phyloP scores from a whole-genome alignment of 2,329 filamentous ascomycete genomes.

The Cercospora sp. region DNA sequence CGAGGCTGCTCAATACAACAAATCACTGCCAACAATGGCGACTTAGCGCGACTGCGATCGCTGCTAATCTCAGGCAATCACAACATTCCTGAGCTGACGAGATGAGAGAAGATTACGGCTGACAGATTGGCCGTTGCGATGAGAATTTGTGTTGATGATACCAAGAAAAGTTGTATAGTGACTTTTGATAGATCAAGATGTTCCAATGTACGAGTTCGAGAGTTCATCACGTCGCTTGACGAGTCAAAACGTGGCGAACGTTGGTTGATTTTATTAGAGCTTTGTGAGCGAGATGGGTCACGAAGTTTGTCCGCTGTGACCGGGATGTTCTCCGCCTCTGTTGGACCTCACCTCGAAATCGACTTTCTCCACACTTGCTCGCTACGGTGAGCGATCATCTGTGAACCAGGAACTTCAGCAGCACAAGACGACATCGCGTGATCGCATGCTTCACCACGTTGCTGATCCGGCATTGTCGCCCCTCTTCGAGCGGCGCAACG shows the following conservation, averaged over 20 bases:
- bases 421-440: background rate
- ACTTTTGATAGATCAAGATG: background rate
- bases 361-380: background rate
- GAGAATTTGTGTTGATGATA: background rate
- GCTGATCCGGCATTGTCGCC: background rate
- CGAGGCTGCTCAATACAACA: background rate
- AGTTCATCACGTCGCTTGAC: background rate
- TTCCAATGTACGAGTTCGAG: background rate
- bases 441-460: background rate
- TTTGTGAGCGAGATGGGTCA: background rate
- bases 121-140: background rate
- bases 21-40: background rate
- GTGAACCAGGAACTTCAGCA: background rate
- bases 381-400: background rate
- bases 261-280: background rate
- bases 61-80: constrained; percentile 5
- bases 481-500: background rate
- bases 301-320: background rate
- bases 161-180: background rate
- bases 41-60: background rate
- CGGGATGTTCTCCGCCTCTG: background rate
- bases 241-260: background rate
- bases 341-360: background rate
- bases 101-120: background rate
- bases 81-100: constrained; percentile 11